Base-by-base conservation (phyloP, 2,329 filamentous ascomycete species). In the Calonectria pteridis region DNA sequence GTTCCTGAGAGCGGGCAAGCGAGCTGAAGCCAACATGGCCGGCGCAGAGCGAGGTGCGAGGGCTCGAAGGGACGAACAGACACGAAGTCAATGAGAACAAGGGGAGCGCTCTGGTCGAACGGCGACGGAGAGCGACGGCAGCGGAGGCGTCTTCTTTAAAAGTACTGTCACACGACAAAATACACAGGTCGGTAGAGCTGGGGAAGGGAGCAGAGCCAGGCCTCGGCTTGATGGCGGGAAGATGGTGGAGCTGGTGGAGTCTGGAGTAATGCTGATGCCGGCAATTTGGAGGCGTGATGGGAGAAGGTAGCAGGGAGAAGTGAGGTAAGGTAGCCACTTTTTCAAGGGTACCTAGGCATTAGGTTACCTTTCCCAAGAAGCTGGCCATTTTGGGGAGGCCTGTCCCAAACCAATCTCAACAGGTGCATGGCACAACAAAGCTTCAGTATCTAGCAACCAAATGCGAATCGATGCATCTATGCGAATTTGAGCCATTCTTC, bases 1-100 rank as follows among this genome's bases (percentile, higher is more conserved):
- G 75, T 81, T 84, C 79, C 83, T 83, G 70, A 84, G 75, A 75
- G 78, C 78, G 71, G 79, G 75, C 64, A 82, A 81, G 76, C 83
- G 83, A 71, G 80, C 78, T 76, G 78, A 78, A 77, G 79, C 80
- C 73, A 84, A 84, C 83, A 84, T 84, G 81, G 82, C 83, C 81
- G 74, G 74, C 70, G 33, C 65, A 40, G 46, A 64, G 62, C 59
- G 65, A 49, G 62, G 26, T 62, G 64, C 43, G 31, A 49, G 50
- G 43, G 62, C 62, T 49, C 28, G 23, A 29, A 53, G 55, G 50
- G 67, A 59, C 28, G 58, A 68, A 53, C 29, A 46, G 73, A 73
- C 37, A 55, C 53, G 71, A 71, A 63, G 58, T 40, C 49, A 51
- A 66, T 69, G 43, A 67, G 51, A 59, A 67, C 49, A 66, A 70